phyloP scores from a whole-genome alignment of 352 stramenopile species.

The Phytophthora cryptogea region DNA sequence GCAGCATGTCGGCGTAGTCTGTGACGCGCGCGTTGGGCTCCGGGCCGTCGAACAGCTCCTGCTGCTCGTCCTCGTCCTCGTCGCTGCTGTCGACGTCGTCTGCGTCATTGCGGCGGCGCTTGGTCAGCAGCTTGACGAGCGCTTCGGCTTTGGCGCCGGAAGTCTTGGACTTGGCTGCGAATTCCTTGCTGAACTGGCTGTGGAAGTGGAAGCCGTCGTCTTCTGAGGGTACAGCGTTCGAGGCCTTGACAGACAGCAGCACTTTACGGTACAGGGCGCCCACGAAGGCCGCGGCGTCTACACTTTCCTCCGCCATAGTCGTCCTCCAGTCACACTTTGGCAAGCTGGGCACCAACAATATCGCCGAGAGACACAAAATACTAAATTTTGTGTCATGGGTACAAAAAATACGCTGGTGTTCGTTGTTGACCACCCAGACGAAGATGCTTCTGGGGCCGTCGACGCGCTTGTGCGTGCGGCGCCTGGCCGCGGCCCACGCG shows the following conservation, averaged over 20 bases:
- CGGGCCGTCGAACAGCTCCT: slow-evolving; percentile 74
- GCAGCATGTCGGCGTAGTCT: slow-evolving; percentile 78
- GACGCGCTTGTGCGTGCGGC: slow-evolving; percentile 18
- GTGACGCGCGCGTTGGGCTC: slow-evolving; percentile 77
- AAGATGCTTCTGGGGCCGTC: slow-evolving; percentile 31
- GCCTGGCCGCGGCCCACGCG: slow-evolving; percentile 9
- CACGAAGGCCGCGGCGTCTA: slow-evolving; percentile 46
- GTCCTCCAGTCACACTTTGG: not conserved
- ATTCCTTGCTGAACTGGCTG: slow-evolving; percentile 70
- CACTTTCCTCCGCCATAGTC: slow-evolving; percentile 26
- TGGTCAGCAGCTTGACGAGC: slow-evolving; percentile 59
- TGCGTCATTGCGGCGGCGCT: slow-evolving; percentile 22
- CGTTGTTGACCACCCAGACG: slow-evolving; percentile 22
- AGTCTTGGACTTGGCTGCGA: slow-evolving; percentile 41
- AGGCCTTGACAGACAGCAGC: slow-evolving; percentile 79
- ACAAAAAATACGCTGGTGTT: not conserved
- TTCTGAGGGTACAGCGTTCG: slow-evolving; percentile 74
- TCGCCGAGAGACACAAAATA: not conserved
- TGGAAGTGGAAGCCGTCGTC: slow-evolving; percentile 89
- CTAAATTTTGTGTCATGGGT: not conserved
- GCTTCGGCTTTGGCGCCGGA: slow-evolving; percentile 47
- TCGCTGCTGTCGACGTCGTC: slow-evolving; percentile 46
- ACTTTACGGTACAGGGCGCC: slow-evolving; percentile 76
- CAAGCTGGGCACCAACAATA: not conserved
- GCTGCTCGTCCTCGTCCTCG: slow-evolving; percentile 39